Evolutionary conservation across 495 filamentous ascomycete genomes (phyloP).

Genomic region (Cetradonia linearis): DNA sequence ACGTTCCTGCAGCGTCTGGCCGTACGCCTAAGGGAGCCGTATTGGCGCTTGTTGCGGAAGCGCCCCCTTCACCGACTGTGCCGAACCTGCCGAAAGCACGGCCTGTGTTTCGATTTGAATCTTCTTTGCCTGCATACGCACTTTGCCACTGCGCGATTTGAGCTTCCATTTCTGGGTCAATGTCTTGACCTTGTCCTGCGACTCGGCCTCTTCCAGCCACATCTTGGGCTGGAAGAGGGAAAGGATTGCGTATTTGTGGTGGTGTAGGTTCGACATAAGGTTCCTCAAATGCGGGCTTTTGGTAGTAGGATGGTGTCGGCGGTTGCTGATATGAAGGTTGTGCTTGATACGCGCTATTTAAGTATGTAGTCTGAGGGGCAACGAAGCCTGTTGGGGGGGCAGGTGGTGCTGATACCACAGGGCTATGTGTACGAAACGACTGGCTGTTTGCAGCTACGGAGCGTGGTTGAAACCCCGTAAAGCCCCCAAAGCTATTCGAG

Average conservation of each 20-base stretch:
- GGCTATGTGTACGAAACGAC: slow-evolving; percentile 35
- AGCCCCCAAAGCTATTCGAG: slow-evolving; percentile 33
- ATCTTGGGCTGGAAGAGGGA: slow-evolving; percentile 51
- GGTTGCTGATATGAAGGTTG: slow-evolving; percentile 38
- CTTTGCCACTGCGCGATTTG: slow-evolving; percentile 96
- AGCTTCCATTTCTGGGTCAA: slow-evolving; percentile 81
- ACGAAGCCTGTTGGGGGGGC: slow-evolving; percentile 34
- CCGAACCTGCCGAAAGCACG: slow-evolving; percentile 24
- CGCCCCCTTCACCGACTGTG: slow-evolving; percentile 26
- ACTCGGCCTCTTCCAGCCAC: slow-evolving; percentile 26
- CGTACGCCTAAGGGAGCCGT: slow-evolving; percentile 35
- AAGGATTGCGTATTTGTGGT: slow-evolving; percentile 79
- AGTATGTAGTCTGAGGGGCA: slow-evolving; percentile 33
- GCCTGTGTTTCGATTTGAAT: slow-evolving; percentile 29
- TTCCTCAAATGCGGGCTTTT: slow-evolving; percentile 43
- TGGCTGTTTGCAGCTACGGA: slow-evolving; percentile 43
- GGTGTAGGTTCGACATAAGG: slow-evolving; percentile 46
- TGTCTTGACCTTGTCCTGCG: slow-evolving; percentile 35
- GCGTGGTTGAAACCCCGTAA: slow-evolving; percentile 54
- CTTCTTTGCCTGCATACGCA: slow-evolving; percentile 62
- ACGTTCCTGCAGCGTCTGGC: slow-evolving; percentile 23
- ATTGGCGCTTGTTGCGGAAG: slow-evolving; percentile 37
- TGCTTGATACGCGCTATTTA: slow-evolving; percentile 35
- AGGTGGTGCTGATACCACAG: slow-evolving; percentile 37
- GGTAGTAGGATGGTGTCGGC: slow-evolving; percentile 36